Evolutionary conservation across 2,329 filamentous ascomycete species (phyloP).

Genomic region (Fusarium armeniacum): DNA sequence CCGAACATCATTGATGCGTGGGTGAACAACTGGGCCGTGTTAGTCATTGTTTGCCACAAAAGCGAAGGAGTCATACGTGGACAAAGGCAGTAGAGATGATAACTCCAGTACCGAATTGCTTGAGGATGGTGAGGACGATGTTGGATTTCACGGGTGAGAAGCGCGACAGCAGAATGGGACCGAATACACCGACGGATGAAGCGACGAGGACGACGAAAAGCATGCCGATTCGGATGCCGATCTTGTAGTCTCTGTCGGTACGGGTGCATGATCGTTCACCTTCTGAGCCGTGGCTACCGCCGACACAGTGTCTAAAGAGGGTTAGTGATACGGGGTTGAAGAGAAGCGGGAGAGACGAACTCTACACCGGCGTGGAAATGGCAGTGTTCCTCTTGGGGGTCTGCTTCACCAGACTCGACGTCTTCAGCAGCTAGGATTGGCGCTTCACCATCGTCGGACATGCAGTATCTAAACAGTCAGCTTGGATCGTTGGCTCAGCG

Average conservation of each 20-base stretch:
- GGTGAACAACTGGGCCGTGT: constrained; percentile 70
- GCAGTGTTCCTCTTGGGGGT: constrained; percentile 61
- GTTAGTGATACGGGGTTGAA: constrained; percentile 11
- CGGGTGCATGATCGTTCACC: constrained; percentile 63
- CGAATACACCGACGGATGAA: constrained; percentile 77
- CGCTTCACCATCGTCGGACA: constrained; percentile 43
- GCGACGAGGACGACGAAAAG: constrained; percentile 80
- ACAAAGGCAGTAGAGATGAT: constrained; percentile 80
- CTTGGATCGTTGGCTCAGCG: fast-evolving
- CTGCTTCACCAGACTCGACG: constrained; percentile 33
- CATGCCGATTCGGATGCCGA: constrained; percentile 76
- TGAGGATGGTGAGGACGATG: constrained; percentile 72
- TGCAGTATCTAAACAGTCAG: constrained; percentile 37
- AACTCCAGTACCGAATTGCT: constrained; percentile 81
- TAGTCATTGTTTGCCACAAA: background rate
- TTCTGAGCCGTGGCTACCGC: constrained; percentile 54
- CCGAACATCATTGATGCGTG: constrained; percentile 80
- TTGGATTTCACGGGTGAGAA: constrained; percentile 66
- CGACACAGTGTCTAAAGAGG: constrained; percentile 67
- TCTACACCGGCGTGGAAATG: constrained; percentile 83
- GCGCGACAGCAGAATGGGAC: constrained; percentile 72
- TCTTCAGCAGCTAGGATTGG: constrained; percentile 34
- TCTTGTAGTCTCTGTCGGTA: constrained; percentile 71
- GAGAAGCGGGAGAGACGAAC: constrained; percentile 58
- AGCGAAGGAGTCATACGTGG: constrained; percentile 63